phyloP scores from a whole-genome alignment of 2,329 filamentous ascomycete genomes.

The Phyllosticta citrichinensis region DNA sequence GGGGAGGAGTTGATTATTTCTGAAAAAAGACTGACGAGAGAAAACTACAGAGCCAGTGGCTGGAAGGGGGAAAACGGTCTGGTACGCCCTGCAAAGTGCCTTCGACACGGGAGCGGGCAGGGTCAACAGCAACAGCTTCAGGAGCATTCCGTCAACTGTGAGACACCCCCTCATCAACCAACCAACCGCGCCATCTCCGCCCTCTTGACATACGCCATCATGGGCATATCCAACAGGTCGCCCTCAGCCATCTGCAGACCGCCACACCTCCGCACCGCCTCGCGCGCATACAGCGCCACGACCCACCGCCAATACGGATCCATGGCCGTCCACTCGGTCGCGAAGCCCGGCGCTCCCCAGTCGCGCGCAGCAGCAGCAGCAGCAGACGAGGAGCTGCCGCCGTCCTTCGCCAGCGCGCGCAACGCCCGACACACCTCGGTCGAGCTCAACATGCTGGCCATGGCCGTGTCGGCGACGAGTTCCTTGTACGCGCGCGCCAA shows the following conservation, averaged over 20 bases:
- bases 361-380: not conserved
- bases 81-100: too few relatives aligned
- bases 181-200: too few relatives aligned
- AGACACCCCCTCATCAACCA: too few relatives aligned
- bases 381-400: too few relatives aligned
- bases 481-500: slow-evolving; percentile 27
- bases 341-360: slow-evolving; percentile 11
- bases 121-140: too few relatives aligned
- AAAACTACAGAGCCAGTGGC: too few relatives aligned
- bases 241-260: slow-evolving; percentile 31
- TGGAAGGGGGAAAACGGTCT: too few relatives aligned
- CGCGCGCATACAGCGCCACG: slow-evolving; percentile 27
- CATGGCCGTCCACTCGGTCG: slow-evolving; percentile 1
- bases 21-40: too few relatives aligned
- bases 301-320: slow-evolving; percentile 41
- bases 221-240: slow-evolving; percentile 20
- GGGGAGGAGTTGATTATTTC: too few relatives aligned
- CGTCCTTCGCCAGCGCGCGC: not conserved
- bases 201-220: too few relatives aligned
- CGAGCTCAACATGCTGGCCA: not conserved
- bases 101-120: too few relatives aligned
- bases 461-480: slow-evolving; percentile 21
- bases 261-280: slow-evolving; percentile 32
- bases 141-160: too few relatives aligned
- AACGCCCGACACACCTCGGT: not conserved